Percentiles rank a stretch among this genome's conserved stretches.
Evolutionary conservation across 2,329 filamentous ascomycete species (phyloP).

Genomic region (Fusarium sp.): DNA sequence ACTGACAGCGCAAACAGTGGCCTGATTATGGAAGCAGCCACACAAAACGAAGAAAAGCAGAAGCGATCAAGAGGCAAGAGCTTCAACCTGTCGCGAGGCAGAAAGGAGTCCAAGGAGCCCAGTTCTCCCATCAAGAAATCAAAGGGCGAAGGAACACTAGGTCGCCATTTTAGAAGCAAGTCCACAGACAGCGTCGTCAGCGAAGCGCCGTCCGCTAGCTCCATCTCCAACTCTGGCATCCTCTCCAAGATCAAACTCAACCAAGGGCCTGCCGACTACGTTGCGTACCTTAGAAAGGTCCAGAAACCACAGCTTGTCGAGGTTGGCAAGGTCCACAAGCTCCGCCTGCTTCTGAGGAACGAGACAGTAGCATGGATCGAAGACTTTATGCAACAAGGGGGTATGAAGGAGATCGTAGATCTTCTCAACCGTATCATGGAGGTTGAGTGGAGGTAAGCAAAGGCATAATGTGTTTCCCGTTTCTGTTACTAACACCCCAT

Average conservation of each 20-base stretch:
- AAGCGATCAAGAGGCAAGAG: slow-evolving; percentile 65
- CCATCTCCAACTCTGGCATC: slow-evolving; percentile 66
- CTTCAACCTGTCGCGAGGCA: slow-evolving; percentile 77
- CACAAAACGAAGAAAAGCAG: slow-evolving; percentile 59
- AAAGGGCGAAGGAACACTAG: slow-evolving; percentile 71
- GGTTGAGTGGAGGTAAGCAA: slow-evolving; percentile 89
- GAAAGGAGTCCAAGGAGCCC: slow-evolving; percentile 71
- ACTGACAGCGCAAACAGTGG: slow-evolving; percentile 56
- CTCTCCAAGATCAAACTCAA: slow-evolving; percentile 78
- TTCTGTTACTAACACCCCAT: slow-evolving; percentile 25
- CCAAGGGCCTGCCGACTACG: slow-evolving; percentile 83
- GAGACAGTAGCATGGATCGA: slow-evolving; percentile 98
- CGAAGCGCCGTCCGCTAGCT: slow-evolving; percentile 66
- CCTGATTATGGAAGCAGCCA: slow-evolving; percentile 53
- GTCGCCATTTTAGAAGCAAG: slow-evolving; percentile 75
- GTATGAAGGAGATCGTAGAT: slow-evolving; percentile 90
- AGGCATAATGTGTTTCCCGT: neutral
- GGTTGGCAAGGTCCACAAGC: slow-evolving; percentile 94
- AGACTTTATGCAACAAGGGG: slow-evolving; percentile 86
- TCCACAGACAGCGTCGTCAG: slow-evolving; percentile 76
- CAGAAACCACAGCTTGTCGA: slow-evolving; percentile 86
- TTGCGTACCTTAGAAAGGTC: slow-evolving; percentile 83
- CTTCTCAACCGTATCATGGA: slow-evolving; percentile 92
- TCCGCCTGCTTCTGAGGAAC: slow-evolving; percentile 88
- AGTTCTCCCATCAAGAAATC: slow-evolving; percentile 79